Percentiles rank a stretch among this genome's conserved stretches.
Evolutionary conservation across 192 early-diverging fungal species (phyloP).

Genomic region (Podila verticillata): DNA sequence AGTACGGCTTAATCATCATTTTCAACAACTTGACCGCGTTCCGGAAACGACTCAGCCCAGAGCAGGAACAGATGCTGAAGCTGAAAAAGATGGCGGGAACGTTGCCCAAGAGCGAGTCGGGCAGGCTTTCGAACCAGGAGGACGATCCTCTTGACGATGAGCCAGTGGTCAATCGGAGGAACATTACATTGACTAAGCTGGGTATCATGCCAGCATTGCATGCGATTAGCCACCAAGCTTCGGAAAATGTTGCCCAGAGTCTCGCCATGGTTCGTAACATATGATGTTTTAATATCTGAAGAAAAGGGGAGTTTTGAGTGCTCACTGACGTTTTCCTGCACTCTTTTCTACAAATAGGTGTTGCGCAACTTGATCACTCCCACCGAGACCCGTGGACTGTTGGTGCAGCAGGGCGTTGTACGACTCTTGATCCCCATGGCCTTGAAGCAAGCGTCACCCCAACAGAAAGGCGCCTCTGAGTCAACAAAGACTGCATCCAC

Average conservation of each 20-base stretch:
- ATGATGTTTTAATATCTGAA: too few species aligned
- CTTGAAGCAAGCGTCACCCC: constrained; percentile 32
- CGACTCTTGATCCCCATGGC: constrained; percentile 67
- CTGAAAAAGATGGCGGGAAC: constrained; percentile 70
- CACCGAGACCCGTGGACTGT: constrained; percentile 69
- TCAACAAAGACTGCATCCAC: constrained; percentile 63
- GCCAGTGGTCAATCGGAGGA: constrained; percentile 67
- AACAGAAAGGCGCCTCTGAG: constrained; percentile 22
- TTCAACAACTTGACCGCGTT: constrained; percentile 81
- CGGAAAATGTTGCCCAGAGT: constrained; percentile 67
- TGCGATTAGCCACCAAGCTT: constrained; percentile 60
- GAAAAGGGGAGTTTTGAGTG: too few species aligned
- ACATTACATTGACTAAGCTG: constrained; percentile 60
- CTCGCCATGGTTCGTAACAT: constrained; percentile 52
- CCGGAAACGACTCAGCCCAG: constrained; percentile 72
- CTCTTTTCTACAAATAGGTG: constrained; percentile 45
- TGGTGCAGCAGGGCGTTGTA: constrained; percentile 87
- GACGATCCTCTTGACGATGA: constrained; percentile 70
- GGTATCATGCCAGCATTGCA: constrained; percentile 68
- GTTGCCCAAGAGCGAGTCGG: constrained; percentile 38
- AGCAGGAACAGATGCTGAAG: constrained; percentile 84
- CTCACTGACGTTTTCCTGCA: too few species aligned
- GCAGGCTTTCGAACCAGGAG: constrained; percentile 47
- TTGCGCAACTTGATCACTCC: constrained; percentile 79
- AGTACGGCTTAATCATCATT: constrained; percentile 80